Percentiles rank a stretch among this genome's conserved stretches.
These are phyloP conservation scores for Cornus kousa DNA, from an alignment of 148 eudicot species.

Conservation along the genomic window DNA sequence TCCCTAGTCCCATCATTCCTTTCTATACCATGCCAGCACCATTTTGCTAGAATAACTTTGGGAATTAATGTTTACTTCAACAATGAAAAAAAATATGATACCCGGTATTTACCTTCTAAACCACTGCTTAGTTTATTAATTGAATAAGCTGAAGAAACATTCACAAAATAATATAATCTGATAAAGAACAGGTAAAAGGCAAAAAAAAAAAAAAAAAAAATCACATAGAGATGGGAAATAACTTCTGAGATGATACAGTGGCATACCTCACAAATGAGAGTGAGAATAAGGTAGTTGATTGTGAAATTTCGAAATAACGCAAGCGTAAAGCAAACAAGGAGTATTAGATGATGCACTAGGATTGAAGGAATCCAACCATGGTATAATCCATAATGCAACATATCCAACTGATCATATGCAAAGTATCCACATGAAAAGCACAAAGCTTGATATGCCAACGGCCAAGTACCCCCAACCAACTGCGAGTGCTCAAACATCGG, in stretches of 20 bases:
- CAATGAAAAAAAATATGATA: not conserved
- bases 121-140: not conserved
- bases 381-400: slow-evolving; percentile 61
- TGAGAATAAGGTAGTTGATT: slow-evolving; percentile 93
- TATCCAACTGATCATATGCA: slow-evolving; percentile 94
- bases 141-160: not conserved
- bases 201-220: not conserved
- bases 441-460: slow-evolving; percentile 73
- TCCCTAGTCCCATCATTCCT: not conserved
- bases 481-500: slow-evolving; percentile 73
- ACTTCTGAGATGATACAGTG: not conserved
- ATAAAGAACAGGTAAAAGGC: not conserved
- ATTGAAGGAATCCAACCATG: slow-evolving; percentile 76
- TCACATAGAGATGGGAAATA: not conserved
- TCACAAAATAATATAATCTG: not conserved
- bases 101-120: not conserved
- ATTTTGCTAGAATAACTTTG: not conserved
- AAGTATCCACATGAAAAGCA: slow-evolving; percentile 85
- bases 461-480: slow-evolving; percentile 67
- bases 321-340: slow-evolving; percentile 88
- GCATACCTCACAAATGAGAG: slow-evolving; percentile 88
- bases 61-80: not conserved
- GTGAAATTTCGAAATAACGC: slow-evolving; percentile 82
- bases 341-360: slow-evolving; percentile 78
- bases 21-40: not conserved